Base-by-base conservation (phyloP, 306 rosid genomes). In the Acacia confusa region DNA sequence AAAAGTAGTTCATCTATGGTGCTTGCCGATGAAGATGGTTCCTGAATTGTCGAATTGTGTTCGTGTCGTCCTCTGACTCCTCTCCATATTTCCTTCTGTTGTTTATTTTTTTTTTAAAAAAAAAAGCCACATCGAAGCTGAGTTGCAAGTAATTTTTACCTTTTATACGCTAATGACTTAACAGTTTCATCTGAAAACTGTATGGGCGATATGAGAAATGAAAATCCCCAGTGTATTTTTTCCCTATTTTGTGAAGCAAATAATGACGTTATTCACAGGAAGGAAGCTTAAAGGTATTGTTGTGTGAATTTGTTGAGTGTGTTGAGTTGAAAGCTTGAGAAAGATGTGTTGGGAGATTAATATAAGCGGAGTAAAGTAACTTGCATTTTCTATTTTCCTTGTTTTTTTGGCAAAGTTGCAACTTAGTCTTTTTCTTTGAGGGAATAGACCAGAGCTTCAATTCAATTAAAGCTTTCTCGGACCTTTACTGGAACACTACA, bases 251-350 rank as follows among this genome's bases (percentile, higher is more conserved):
- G 20, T n/a, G 16, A 40, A 69, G 53, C 4, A 4, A 41, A 22
- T 40, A 24, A 40, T 67, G 13, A 17, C 5, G 5, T 36, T 38
- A 10, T 67, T 17, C 43, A 66, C 0, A 16, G 20, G 38, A 7
- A 48, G 22, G 11, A 72, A 72, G 63, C 64, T 76, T 79, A 34
- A n/a, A 44, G 2, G 40, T 43, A 53, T 53, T 76, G 40, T 11
- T 36, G 32, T 76, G 77, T 82, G 57, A 73, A 52, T 52, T 52
- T 20, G 47, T 36, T 79, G 75, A 67, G 65, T 75, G 12, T 77
- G 44, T 83, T 83, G 52, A 19, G 72, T 80, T 47, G 55, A 40
- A 47, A 60, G 32, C 0, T 76, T 79, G 1, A 43, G 19, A 30
- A 40, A 27, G 76, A 81, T 15, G 20, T 32, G 40, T 74, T 25